phyloP scores from a whole-genome alignment of 306 rosid genomes.

The Comarum palustre region DNA sequence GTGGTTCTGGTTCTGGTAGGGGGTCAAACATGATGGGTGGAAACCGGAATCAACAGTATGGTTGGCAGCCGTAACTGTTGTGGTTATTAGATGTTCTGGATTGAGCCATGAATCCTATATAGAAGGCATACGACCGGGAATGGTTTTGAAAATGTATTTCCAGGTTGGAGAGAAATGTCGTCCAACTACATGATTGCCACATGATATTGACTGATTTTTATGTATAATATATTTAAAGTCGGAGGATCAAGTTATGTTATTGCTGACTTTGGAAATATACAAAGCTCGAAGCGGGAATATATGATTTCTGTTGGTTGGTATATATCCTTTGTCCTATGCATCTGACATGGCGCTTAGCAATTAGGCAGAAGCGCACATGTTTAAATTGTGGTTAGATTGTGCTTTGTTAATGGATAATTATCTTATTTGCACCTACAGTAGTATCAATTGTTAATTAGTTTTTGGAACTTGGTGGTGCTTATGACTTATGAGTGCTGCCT shows the following conservation, averaged over 20 bases:
- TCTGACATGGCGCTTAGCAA: not conserved
- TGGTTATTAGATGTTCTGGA: not conserved
- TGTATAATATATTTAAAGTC: not conserved
- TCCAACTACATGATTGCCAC: conserved; percentile 3
- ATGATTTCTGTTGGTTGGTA: not conserved
- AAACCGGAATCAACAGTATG: conserved; percentile 48
- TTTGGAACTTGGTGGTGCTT: too few relatives aligned
- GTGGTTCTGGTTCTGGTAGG: conserved; percentile 43
- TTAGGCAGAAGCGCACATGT: not conserved
- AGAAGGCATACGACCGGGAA: not conserved
- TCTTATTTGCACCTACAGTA: not conserved
- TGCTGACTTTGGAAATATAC: not conserved
- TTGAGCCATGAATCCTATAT: not conserved
- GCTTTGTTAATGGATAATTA: not conserved
- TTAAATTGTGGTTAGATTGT: not conserved
- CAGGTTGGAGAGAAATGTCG: not conserved
- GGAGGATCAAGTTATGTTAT: not conserved
- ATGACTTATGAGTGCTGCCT: too few relatives aligned
- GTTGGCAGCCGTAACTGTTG: conserved; percentile 37
- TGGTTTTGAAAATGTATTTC: not conserved
- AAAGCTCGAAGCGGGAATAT: not conserved
- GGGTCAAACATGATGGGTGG: conserved; percentile 53
- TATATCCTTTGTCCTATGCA: not conserved
- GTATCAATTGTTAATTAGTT: not conserved
- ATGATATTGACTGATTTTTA: not conserved